A percentile compares a stretch with the other conserved stretches of the same genome.
Evolutionary conservation across 257 asterid species (phyloP).

Genomic region (Oldenlandia corymbosa): DNA sequence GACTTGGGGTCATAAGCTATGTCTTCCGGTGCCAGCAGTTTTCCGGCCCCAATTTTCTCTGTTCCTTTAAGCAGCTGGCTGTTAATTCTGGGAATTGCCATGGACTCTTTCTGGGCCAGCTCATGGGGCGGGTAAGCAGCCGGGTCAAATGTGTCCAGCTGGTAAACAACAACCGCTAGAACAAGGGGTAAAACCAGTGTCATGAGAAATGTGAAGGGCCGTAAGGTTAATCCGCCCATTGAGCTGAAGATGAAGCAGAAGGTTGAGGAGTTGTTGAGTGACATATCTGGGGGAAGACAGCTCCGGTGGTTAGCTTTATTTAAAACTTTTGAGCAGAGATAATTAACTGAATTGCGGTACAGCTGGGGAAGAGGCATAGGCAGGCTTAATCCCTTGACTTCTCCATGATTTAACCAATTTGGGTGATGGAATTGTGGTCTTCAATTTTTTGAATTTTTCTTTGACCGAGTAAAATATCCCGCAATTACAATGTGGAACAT

Average conservation of each 20-base stretch:
- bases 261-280: background rate
- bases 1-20: conserved; percentile 51
- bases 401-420: too few species aligned
- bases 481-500: too few species aligned
- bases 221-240: background rate
- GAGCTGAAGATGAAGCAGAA: conserved; percentile 1
- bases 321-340: too few species aligned
- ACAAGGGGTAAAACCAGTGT: conserved; percentile 33
- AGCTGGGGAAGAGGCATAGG: too few species aligned
- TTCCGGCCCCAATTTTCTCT: conserved; percentile 61
- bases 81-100: conserved; percentile 36
- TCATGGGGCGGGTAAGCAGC: conserved; percentile 44
- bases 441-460: too few species aligned
- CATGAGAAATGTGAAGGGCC: conserved; percentile 24
- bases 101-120: conserved; percentile 20
- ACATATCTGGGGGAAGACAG: too few species aligned
- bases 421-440: too few species aligned
- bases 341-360: too few species aligned
- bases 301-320: too few species aligned
- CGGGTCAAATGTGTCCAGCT: conserved; percentile 60
- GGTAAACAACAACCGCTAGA: conserved; percentile 44
- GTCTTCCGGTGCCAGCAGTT: conserved; percentile 64
- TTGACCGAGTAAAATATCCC: too few species aligned
- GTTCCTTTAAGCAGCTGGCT: conserved; percentile 44
- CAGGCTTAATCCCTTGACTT: too few species aligned